phyloP scores from a whole-genome alignment of 108 stramenopile genomes.

The Bacterosira constricta region DNA sequence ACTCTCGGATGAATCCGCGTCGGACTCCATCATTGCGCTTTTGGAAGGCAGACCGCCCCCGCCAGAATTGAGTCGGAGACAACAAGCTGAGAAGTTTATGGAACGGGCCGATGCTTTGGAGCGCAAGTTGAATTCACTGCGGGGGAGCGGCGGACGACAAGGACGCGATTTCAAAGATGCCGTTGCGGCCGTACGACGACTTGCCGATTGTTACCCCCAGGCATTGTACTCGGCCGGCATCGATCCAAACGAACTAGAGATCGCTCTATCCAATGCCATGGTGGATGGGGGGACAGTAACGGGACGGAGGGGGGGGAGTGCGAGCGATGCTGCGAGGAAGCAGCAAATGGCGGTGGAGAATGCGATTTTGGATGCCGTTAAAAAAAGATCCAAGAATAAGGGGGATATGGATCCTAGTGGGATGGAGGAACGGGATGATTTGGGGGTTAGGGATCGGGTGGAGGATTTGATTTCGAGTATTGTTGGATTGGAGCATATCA shows the following conservation, averaged over 20 bases:
- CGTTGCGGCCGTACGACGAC: slow-evolving; percentile 72
- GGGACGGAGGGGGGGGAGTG: slow-evolving; percentile 48
- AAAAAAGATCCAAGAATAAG: slow-evolving; percentile 45
- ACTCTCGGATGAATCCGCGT: slow-evolving; percentile 67
- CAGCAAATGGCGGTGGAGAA: slow-evolving; percentile 57
- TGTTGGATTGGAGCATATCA: slow-evolving; percentile 89
- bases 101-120: slow-evolving; percentile 82
- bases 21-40: slow-evolving; percentile 81
- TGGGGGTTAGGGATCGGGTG: slow-evolving; percentile 77
- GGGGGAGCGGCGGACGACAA: slow-evolving; percentile 63
- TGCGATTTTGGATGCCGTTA: slow-evolving; percentile 78
- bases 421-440: slow-evolving; percentile 13
- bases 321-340: slow-evolving; percentile 49
- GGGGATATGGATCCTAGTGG: slow-evolving; percentile 8
- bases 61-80: slow-evolving; percentile 77
- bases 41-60: slow-evolving; percentile 87
- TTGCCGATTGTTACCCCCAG: slow-evolving; percentile 90
- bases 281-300: slow-evolving; percentile 25
- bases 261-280: slow-evolving; percentile 75
- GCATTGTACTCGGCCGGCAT: slow-evolving; percentile 86
- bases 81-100: slow-evolving; percentile 82
- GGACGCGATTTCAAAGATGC: slow-evolving; percentile 74
- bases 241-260: slow-evolving; percentile 69
- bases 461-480: slow-evolving; percentile 84
- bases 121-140: slow-evolving; percentile 58